phyloP scores from a whole-genome alignment of 2,329 filamentous ascomycete species.

The Albophoma yamanashiensis region DNA sequence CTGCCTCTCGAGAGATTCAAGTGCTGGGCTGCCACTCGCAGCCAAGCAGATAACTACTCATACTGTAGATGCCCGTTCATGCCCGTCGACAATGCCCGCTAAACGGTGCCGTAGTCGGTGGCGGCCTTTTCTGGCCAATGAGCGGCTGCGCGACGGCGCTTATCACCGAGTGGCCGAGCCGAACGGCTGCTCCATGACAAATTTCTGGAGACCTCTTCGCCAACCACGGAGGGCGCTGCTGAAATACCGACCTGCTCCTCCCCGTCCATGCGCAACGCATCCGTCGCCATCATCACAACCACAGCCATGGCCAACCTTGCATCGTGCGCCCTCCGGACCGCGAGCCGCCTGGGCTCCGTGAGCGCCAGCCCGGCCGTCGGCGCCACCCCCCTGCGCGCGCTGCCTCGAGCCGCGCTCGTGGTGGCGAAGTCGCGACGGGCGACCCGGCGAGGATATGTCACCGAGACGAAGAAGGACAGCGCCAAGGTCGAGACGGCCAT shows the following conservation, averaged over 20 bases:
- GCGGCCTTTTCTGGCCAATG: conserved; percentile 18
- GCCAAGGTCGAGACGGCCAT: conserved; percentile 83
- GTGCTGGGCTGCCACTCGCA: no score
- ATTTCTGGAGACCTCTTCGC: conserved; percentile 12
- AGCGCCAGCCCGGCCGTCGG: not conserved
- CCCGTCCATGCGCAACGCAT: conserved; percentile 4
- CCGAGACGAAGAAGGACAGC: conserved; percentile 67
- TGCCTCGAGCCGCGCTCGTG: conserved; percentile 17
- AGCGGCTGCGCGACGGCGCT: conserved; percentile 10
- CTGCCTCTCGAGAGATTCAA: not conserved
- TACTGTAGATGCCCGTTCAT: not conserved
- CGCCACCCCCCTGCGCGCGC: conserved; percentile 2
- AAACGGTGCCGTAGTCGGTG: not conserved
- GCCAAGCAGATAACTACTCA: not conserved
- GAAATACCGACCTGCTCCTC: conserved; percentile 10
- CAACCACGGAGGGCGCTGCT: not conserved
- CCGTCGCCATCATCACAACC: conserved; percentile 11
- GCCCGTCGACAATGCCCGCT: no score
- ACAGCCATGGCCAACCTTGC: conserved; percentile 51
- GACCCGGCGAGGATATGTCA: conserved; percentile 61
- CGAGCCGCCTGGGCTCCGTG: conserved; percentile 44
- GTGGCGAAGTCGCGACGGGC: conserved; percentile 8
- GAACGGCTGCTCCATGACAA: conserved; percentile 20
- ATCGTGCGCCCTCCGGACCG: conserved; percentile 64
- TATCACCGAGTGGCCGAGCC: conserved; percentile 27